Conservation (phyloP, 495 filamentous ascomycete species). For the Penicillium antarcticum region DNA sequence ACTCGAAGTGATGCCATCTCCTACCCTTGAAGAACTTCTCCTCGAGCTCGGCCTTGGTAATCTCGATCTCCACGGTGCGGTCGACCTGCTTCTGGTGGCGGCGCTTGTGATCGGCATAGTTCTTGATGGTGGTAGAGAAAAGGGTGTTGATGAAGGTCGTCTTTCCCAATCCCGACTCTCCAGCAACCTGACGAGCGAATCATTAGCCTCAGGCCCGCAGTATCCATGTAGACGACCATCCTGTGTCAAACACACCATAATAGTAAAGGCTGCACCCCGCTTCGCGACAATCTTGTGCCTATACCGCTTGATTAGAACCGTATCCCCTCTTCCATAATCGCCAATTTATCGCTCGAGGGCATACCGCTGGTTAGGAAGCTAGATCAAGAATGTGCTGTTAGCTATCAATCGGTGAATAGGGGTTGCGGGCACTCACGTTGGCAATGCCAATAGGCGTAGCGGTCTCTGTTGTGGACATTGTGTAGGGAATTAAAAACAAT, state of each 20-base stretch:
- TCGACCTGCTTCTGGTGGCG: constrained; percentile 98
- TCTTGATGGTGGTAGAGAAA: constrained; percentile 99
- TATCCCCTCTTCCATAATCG: constrained; percentile 8
- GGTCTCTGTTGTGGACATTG: constrained; percentile 78
- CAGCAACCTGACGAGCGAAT: constrained; percentile 68
- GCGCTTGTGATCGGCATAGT: constrained; percentile 98
- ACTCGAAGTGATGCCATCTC: not conserved
- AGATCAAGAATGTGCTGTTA: constrained; percentile 20
- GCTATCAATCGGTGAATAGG: constrained; percentile 1
- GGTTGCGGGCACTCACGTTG: constrained; percentile 61
- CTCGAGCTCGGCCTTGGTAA: constrained; percentile 98
- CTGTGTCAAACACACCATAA: constrained; percentile 69
- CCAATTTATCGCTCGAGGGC: constrained; percentile 14
- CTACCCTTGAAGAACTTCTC: constrained; percentile 99
- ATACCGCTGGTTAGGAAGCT: constrained; percentile 88
- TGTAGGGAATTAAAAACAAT: constrained; percentile 29
- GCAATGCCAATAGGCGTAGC: constrained; percentile 98
- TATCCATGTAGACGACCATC: not conserved
- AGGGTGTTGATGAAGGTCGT: constrained; percentile 99
- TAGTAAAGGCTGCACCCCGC: constrained; percentile 96
- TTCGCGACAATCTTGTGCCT: constrained; percentile 99
- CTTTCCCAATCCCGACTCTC: constrained; percentile 97
- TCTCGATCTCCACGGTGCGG: constrained; percentile 99
- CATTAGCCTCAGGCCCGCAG: constrained; percentile 27
- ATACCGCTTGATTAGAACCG: constrained; percentile 30